phyloP scores from a whole-genome alignment of 257 asterid species.

The Paulownia fortunei region DNA sequence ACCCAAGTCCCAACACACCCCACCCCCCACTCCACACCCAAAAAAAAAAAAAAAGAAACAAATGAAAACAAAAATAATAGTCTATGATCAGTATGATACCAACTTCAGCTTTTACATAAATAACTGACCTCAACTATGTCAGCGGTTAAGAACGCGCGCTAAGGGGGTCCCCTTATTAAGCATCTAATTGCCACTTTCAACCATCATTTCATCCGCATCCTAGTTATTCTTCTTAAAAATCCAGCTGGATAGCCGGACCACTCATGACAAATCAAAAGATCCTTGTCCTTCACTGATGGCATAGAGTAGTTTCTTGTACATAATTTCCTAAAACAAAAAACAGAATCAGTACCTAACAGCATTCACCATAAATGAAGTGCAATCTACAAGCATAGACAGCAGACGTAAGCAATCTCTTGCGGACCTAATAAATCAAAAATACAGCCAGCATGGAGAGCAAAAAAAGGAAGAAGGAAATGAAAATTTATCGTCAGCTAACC shows the following conservation, averaged over 20 bases:
- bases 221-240: slow-evolving; percentile 20
- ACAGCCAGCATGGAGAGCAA: neutral
- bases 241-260: slow-evolving; percentile 28
- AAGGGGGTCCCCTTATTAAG: slow-evolving; percentile 21
- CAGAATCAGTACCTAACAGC: neutral
- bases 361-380: neutral
- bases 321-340: slow-evolving; percentile 65
- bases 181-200: slow-evolving; percentile 30
- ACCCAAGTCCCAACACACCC: no score
- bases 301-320: slow-evolving; percentile 86
- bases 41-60: neutral
- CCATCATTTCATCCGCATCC: slow-evolving; percentile 24
- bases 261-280: slow-evolving; percentile 92
- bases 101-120: neutral
- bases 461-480: neutral
- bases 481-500: slow-evolving; percentile 43
- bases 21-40: no score
- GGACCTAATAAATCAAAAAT: neutral
- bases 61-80: neutral
- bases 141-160: slow-evolving; percentile 26
- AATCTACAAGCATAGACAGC: neutral
- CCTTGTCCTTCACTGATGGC: slow-evolving; percentile 98
- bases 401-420: neutral
- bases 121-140: slow-evolving; percentile 44
- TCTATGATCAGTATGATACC: no score